Conservation (phyloP, 2,329 filamentous ascomycete genomes). For the Monilinia fructicola region DNA sequence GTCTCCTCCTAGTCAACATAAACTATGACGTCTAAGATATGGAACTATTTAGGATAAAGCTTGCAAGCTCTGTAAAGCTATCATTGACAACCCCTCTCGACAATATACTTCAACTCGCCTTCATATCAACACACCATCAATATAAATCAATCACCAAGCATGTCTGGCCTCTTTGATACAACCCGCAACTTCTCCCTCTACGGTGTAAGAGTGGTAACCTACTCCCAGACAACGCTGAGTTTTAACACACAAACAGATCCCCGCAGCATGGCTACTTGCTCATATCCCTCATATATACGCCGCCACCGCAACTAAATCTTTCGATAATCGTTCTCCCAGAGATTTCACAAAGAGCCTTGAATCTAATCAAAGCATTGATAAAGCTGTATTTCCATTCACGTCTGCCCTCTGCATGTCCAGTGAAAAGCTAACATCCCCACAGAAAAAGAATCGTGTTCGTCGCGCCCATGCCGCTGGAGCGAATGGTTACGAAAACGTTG, state of each 20-base stretch:
- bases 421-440: neutral
- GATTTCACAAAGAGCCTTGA: neutral
- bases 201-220: neutral
- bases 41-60: neutral
- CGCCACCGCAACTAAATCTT: neutral
- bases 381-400: neutral
- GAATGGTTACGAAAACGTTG: slow-evolving; percentile 45
- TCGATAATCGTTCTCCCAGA: slow-evolving; percentile 5
- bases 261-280: slow-evolving; percentile 7
- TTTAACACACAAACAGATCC: slow-evolving; percentile 1
- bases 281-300: neutral
- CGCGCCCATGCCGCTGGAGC: slow-evolving; percentile 43
- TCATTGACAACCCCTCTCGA: neutral
- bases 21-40: neutral
- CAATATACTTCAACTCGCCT: neutral
- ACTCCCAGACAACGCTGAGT: neutral
- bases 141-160: neutral
- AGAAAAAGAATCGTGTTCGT: slow-evolving; percentile 40
- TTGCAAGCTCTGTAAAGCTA: neutral
- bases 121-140: neutral
- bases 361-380: neutral
- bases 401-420: rapidly evolving
- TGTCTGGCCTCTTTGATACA: slow-evolving; percentile 2
- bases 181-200: slow-evolving; percentile 13
- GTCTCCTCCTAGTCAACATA: neutral